Percentiles rank a stretch among this genome's conserved stretches.
These are phyloP conservation scores for Abrus pulchellus DNA, from an alignment of 306 rosid genomes.

Conservation along the genomic window DNA sequence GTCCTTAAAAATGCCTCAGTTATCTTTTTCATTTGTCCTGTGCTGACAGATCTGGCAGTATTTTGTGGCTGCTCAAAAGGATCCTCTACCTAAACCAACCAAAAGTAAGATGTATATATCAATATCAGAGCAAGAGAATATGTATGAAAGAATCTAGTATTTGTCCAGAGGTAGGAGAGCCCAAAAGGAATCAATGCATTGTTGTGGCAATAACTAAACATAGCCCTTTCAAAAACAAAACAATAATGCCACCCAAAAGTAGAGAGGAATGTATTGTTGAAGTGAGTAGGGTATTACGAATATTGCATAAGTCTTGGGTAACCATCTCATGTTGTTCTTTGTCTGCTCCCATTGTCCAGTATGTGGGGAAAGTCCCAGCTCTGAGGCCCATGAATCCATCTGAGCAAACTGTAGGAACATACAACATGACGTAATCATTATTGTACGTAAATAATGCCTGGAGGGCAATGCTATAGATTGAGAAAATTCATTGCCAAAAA, in stretches of 20 bases:
- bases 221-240: conserved; percentile 23
- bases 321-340: conserved; percentile 73
- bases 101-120: conserved; percentile 40
- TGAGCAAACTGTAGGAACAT: conserved; percentile 69
- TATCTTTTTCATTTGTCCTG: conserved; percentile 63
- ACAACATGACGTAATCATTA: conserved; percentile 20
- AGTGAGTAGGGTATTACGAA: conserved; percentile 65
- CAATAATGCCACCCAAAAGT: neutral
- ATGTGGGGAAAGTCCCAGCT: conserved; percentile 69
- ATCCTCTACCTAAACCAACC: conserved; percentile 80
- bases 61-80: conserved; percentile 91
- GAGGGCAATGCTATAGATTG: conserved; percentile 6
- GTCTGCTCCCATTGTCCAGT: conserved; percentile 75
- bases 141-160: conserved; percentile 6
- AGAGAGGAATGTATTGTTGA: conserved; percentile 23
- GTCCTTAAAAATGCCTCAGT: conserved; percentile 60
- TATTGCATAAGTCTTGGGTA: conserved; percentile 77
- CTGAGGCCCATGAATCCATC: conserved; percentile 59
- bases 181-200: conserved; percentile 21
- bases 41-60: conserved; percentile 68
- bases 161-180: neutral
- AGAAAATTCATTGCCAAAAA: conserved; percentile 34
- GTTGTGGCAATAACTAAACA: conserved; percentile 36
- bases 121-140: conserved; percentile 42
- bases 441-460: conserved; percentile 23